Conservation (phyloP, 1,284 basidiomycete genomes). For the Uromyces viciae-fabae region DNA sequence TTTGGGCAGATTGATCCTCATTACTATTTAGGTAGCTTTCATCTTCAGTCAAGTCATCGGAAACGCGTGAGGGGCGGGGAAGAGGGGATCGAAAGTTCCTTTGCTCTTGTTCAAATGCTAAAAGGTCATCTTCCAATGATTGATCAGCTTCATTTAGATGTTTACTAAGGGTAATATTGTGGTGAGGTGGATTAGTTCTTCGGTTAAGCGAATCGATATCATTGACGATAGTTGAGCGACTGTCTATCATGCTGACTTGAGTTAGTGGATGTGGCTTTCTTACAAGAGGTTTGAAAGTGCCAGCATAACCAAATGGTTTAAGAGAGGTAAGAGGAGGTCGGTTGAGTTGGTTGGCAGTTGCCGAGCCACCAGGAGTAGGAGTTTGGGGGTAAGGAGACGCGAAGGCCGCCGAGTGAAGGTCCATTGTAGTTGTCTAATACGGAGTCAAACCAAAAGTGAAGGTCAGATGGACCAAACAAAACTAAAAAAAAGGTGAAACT, state of each 20-base stretch:
- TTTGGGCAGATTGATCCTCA: conserved; percentile 2
- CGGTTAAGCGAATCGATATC: background rate
- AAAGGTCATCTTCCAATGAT: conserved; percentile 29
- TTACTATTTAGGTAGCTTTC: background rate
- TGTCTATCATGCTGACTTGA: conserved; percentile 45
- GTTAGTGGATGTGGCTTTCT: conserved; percentile 33
- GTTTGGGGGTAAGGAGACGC: conserved; percentile 44
- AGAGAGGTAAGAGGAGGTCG: conserved; percentile 43
- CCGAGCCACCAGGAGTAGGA: conserved; percentile 40
- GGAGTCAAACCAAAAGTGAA: too few species aligned
- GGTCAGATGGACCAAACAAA: too few species aligned
- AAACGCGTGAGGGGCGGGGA: conserved; percentile 1
- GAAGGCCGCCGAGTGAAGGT: conserved; percentile 19
- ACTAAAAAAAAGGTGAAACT: too few species aligned
- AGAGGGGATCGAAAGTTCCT: background rate
- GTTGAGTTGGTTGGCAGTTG: conserved; percentile 3
- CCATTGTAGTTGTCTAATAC: too few species aligned
- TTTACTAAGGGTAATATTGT: conserved; percentile 16
- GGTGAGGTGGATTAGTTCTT: background rate
- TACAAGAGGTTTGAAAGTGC: background rate
- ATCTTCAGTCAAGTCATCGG: conserved; percentile 31
- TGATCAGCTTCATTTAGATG: conserved; percentile 1
- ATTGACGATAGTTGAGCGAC: conserved; percentile 13
- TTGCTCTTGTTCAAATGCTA: conserved; percentile 13
- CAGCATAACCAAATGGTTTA: conserved; percentile 33